These are phyloP conservation scores for Monosporozyma aerobia DNA, from an alignment of 805 yeast species.

Conservation along the genomic window DNA sequence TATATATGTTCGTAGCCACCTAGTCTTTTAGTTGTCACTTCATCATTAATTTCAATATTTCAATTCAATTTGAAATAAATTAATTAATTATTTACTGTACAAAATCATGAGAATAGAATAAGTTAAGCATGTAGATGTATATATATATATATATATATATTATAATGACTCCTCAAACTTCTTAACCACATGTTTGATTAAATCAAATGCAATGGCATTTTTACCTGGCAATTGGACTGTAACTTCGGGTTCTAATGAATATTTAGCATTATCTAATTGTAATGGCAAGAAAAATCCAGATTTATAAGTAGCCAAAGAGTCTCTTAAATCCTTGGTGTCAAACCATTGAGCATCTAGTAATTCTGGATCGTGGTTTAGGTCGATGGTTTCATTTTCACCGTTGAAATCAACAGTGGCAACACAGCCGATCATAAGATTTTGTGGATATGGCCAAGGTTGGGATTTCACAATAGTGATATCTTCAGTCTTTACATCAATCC, in stretches of 20 bases:
- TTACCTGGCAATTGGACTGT: constrained; percentile 22
- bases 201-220: constrained; percentile 24
- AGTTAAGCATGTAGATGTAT: background rate
- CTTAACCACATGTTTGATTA: constrained; percentile 12
- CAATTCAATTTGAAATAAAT: too few relatives aligned
- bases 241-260: background rate
- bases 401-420: constrained; percentile 66
- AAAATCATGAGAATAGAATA: too few relatives aligned
- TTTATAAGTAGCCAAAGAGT: constrained; percentile 27
- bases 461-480: constrained; percentile 55
- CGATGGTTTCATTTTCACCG: constrained; percentile 53
- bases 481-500: constrained; percentile 47
- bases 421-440: constrained; percentile 89
- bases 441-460: constrained; percentile 98
- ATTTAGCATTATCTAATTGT: constrained; percentile 10
- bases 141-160: background rate
- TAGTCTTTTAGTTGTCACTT: background rate
- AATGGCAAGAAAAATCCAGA: constrained; percentile 17
- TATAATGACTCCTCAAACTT: background rate
- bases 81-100: too few relatives aligned
- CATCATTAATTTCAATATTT: background rate
- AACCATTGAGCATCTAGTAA: constrained; percentile 83
- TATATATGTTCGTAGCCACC: background rate
- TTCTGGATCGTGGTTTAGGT: constrained; percentile 78
- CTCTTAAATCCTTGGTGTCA: constrained; percentile 41